These are phyloP conservation scores for Micromonas commoda DNA, from an alignment of 139 green algal genomes.

Conservation along the genomic window DNA sequence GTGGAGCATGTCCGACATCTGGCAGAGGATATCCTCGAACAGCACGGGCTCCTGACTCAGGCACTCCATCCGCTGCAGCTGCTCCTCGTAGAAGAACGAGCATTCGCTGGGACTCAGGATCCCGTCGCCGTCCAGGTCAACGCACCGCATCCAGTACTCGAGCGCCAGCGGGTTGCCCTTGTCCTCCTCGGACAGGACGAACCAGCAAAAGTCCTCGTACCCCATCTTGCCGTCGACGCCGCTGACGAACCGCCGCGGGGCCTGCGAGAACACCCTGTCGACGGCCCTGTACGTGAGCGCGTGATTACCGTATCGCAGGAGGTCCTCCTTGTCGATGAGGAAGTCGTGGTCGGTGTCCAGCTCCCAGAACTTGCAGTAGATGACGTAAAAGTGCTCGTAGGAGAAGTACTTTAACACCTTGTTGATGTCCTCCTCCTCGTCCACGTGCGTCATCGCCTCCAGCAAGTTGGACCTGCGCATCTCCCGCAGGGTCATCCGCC, in stretches of 20 bases:
- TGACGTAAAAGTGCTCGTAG: constrained; percentile 99
- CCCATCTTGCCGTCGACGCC: constrained; percentile 73
- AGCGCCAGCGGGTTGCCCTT: constrained; percentile 83
- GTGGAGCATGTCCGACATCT: constrained; percentile 96
- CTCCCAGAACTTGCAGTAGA: constrained; percentile 99
- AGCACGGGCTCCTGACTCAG: constrained; percentile 73
- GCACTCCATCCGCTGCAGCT: constrained; percentile 95
- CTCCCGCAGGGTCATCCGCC: constrained; percentile 70
- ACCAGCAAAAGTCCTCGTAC: constrained; percentile 99
- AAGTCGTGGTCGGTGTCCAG: constrained; percentile 98
- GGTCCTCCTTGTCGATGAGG: constrained; percentile 79
- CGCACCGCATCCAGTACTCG: constrained; percentile 87
- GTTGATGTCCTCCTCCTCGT: constrained; percentile 86
- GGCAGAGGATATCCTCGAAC: constrained; percentile 83
- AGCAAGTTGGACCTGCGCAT: constrained; percentile 80
- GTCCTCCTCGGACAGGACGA: constrained; percentile 98
- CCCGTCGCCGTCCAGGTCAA: constrained; percentile 89
- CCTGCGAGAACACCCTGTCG: constrained; percentile 67
- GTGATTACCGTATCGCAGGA: constrained; percentile 90
- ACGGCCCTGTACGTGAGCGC: constrained; percentile 91
- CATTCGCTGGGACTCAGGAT: constrained; percentile 75
- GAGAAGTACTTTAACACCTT: constrained; percentile 84
- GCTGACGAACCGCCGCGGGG: constrained; percentile 54
- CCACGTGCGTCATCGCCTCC: constrained; percentile 65
- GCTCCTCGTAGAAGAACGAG: constrained; percentile 97